Conservation (phyloP, 192 early-diverging fungal genomes). For the Pilobolus umbonatus region DNA sequence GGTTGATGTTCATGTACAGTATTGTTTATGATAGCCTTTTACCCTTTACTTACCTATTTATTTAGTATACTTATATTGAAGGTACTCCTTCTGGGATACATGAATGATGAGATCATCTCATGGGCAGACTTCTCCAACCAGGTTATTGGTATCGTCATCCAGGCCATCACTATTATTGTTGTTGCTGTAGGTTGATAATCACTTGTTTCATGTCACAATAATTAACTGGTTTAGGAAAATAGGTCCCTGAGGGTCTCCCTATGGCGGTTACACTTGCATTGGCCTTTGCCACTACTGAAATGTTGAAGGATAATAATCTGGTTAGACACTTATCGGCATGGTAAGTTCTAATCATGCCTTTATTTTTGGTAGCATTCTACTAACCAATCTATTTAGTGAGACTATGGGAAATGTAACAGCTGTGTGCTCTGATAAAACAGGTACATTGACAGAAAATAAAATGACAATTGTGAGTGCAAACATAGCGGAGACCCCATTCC, state of each 20-base stretch:
- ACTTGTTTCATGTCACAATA: not conserved
- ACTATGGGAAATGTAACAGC: conserved; percentile 81
- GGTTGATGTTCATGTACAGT: conserved; percentile 67
- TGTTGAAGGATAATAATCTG: conserved; percentile 79
- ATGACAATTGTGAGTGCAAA: conserved; percentile 61
- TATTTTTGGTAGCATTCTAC: not conserved
- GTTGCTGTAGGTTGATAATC: conserved; percentile 46
- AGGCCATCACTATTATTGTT: conserved; percentile 78
- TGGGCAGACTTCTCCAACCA: conserved; percentile 48
- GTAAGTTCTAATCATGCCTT: not conserved
- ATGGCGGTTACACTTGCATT: conserved; percentile 85
- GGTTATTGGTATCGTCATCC: conserved; percentile 68
- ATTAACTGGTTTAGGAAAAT: not conserved
- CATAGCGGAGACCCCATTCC: conserved; percentile 1
- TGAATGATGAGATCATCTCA: conserved; percentile 55
- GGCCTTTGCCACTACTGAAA: conserved; percentile 77
- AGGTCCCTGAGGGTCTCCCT: conserved; percentile 74
- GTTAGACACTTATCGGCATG: conserved; percentile 74
- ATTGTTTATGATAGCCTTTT: not conserved
- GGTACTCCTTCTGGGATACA: conserved; percentile 52
- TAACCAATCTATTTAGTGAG: conserved; percentile 40
- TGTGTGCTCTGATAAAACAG: conserved; percentile 87
- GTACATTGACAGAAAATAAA: conserved; percentile 79
- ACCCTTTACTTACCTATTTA: conserved; percentile 36
- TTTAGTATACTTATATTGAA: conserved; percentile 59